Evolutionary conservation across 805 yeast species (phyloP).

Genomic region (Nakazawaea anatomiae): DNA sequence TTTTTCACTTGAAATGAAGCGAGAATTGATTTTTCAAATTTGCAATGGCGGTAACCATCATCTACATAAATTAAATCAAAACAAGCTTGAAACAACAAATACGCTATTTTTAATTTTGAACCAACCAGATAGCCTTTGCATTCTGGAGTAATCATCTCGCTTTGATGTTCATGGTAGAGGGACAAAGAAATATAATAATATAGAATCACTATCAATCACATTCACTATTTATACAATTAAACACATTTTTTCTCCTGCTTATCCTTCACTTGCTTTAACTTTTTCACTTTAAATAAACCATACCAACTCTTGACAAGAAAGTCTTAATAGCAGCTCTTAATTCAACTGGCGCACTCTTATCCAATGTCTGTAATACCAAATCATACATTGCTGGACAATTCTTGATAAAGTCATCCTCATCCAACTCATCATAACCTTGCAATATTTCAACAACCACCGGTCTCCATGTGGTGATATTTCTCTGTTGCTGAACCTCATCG

Average conservation of each 20-base stretch:
- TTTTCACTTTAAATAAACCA: slow-evolving; percentile 20
- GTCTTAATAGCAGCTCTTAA: slow-evolving; percentile 54
- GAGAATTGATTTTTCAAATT: too few relatives aligned
- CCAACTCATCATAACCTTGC: slow-evolving; percentile 75
- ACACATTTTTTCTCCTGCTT: background rate
- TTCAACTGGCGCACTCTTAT: slow-evolving; percentile 56
- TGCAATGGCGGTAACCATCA: too few relatives aligned
- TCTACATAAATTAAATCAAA: too few relatives aligned
- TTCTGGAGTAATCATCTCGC: too few relatives aligned
- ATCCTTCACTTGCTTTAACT: background rate
- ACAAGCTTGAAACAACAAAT: too few relatives aligned
- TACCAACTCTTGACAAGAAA: slow-evolving; percentile 51
- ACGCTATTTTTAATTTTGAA: too few relatives aligned
- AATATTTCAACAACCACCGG: slow-evolving; percentile 88
- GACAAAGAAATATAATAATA: too few relatives aligned
- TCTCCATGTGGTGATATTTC: slow-evolving; percentile 80
- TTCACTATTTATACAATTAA: background rate
- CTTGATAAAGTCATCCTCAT: slow-evolving; percentile 59
- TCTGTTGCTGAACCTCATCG: slow-evolving; percentile 72
- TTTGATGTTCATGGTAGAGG: too few relatives aligned
- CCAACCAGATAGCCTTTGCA: too few relatives aligned
- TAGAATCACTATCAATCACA: background rate
- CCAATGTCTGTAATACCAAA: slow-evolving; percentile 51
- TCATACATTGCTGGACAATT: slow-evolving; percentile 58
- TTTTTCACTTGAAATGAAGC: too few relatives aligned